Evolutionary conservation across 768 basidiomycete species (phyloP).

Genomic region (Pleurotus platypus): DNA sequence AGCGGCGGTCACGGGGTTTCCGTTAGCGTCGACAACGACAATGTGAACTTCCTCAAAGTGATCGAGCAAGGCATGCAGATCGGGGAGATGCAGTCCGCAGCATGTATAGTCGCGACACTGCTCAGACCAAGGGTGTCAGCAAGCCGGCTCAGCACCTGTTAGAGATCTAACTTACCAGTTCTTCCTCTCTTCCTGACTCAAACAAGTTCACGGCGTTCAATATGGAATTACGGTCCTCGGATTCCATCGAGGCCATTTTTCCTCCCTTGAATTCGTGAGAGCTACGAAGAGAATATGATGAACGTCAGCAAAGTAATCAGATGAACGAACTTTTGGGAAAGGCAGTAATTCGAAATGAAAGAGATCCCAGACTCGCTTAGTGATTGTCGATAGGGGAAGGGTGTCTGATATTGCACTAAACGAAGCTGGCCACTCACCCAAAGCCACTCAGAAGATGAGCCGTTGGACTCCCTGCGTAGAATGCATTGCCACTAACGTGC

Average conservation of each 20-base stretch:
- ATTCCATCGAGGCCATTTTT: slow-evolving; percentile 47
- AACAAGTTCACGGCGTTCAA: slow-evolving; percentile 65
- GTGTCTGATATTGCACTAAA: neutral
- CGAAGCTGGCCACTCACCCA: slow-evolving; percentile 49
- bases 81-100: slow-evolving; percentile 70
- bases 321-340: neutral
- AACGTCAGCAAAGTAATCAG: neutral
- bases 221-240: slow-evolving; percentile 57
- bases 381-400: neutral
- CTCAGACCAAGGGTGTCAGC: neutral
- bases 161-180: slow-evolving; percentile 45
- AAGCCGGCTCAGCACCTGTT: neutral
- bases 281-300: slow-evolving; percentile 21
- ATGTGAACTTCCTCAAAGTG: slow-evolving; percentile 93
- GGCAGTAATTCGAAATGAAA: neutral
- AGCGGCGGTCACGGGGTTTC: slow-evolving; percentile 35
- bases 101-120: slow-evolving; percentile 88
- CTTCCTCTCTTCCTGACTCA: slow-evolving; percentile 56
- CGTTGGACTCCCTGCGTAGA: slow-evolving; percentile 62
- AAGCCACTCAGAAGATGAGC: slow-evolving; percentile 57
- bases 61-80: slow-evolving; percentile 66
- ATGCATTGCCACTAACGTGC: slow-evolving; percentile 13
- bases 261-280: slow-evolving; percentile 29
- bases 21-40: slow-evolving; percentile 51
- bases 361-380: neutral